Conservation (phyloP, 805 yeast species). For the Candida quercuum region DNA sequence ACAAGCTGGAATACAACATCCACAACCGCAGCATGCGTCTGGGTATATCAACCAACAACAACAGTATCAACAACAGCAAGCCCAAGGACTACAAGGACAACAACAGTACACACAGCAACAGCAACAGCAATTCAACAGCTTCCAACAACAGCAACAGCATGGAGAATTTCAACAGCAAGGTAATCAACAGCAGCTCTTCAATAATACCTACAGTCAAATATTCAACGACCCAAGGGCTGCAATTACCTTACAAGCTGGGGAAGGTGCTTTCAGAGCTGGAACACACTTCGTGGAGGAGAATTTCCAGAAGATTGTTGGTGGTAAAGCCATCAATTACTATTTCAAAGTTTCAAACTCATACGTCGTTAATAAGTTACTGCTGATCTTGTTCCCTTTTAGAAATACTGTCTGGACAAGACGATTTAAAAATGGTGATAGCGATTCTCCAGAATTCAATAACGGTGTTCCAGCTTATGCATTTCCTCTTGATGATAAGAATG, state of each 20-base stretch:
- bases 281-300: slow-evolving; percentile 70
- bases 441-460: slow-evolving; percentile 17
- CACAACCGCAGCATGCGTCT: slow-evolving; percentile 13
- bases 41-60: too few relatives aligned
- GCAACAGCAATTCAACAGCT: slow-evolving; percentile 23
- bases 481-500: slow-evolving; percentile 83
- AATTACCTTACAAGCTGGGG: slow-evolving; percentile 85
- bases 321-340: slow-evolving; percentile 68
- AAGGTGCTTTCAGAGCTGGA: slow-evolving; percentile 76
- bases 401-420: slow-evolving; percentile 79
- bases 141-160: slow-evolving; percentile 11
- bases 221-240: slow-evolving; percentile 77
- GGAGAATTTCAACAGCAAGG: slow-evolving; percentile 4
- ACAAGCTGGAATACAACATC: slow-evolving; percentile 17
- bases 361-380: slow-evolving; percentile 64
- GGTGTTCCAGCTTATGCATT: slow-evolving; percentile 43
- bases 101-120: slow-evolving; percentile 19
- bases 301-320: slow-evolving; percentile 42
- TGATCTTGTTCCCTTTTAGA: slow-evolving; percentile 81
- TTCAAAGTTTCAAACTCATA: slow-evolving; percentile 90
- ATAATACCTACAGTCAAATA: slow-evolving; percentile 33
- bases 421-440: slow-evolving; percentile 30
- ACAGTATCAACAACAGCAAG: slow-evolving; percentile 20
- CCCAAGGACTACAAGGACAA: slow-evolving; percentile 21
- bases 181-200: slow-evolving; percentile 17